Evolutionary conservation across 345 rosid genomes (phyloP).

Genomic region (Eucalyptus guilfoylei): DNA sequence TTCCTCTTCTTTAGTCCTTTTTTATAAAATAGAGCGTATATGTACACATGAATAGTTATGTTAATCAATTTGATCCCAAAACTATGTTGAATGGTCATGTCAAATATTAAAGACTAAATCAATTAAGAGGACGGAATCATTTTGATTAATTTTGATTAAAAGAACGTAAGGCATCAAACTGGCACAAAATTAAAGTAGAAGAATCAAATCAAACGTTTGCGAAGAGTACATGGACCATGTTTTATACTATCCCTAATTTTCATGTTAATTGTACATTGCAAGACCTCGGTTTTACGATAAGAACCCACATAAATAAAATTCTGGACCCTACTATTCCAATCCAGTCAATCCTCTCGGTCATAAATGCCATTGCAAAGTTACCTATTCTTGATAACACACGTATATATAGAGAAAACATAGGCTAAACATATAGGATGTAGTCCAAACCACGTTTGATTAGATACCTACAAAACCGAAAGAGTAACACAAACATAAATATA

Average conservation of each 20-base stretch:
- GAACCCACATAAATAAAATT: not conserved
- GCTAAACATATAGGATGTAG: not conserved
- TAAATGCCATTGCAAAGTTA: not conserved
- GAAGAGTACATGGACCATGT: not conserved
- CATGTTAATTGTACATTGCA: not conserved
- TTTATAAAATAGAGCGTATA: not conserved
- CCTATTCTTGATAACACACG: not conserved
- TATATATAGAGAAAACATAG: not conserved
- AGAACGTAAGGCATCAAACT: not conserved
- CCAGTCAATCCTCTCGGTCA: not conserved
- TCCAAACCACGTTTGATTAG: not conserved
- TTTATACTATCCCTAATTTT: not conserved
- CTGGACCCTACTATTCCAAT: not conserved
- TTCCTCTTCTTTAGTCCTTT: not conserved
- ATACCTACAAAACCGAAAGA: not conserved
- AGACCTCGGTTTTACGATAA: not conserved
- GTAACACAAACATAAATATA: not conserved
- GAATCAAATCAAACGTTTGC: not conserved
- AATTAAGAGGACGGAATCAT: not conserved
- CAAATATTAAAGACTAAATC: not conserved
- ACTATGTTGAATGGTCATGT: not conserved
- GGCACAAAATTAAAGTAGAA: not conserved
- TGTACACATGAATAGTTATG: not conserved
- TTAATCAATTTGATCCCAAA: not conserved
- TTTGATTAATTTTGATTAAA: not conserved